Evolutionary conservation across 2,329 filamentous ascomycete genomes (phyloP).

Genomic region (Ceratocystis lukuohia): DNA sequence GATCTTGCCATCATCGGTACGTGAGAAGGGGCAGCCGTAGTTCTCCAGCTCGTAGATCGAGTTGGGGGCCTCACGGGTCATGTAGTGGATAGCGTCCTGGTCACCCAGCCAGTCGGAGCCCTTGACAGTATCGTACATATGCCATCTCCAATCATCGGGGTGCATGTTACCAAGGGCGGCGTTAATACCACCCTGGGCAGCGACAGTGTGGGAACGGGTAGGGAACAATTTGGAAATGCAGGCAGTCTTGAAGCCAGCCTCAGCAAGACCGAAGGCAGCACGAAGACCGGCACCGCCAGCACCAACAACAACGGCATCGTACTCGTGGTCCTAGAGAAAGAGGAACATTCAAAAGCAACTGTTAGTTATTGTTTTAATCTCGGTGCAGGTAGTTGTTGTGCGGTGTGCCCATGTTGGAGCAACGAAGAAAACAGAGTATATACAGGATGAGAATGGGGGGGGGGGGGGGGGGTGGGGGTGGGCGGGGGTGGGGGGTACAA

Average conservation of each 20-base stretch:
- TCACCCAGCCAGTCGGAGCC: conserved; percentile 95
- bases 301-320: conserved; percentile 90
- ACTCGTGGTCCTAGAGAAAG: conserved; percentile 71
- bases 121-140: conserved; percentile 99
- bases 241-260: conserved; percentile 80
- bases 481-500: conserved; percentile 50
- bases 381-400: no score
- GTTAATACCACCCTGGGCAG: conserved; percentile 73
- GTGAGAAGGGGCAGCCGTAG: conserved; percentile 92
- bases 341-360: not conserved
- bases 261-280: conserved; percentile 72
- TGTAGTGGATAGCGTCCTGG: conserved; percentile 96
- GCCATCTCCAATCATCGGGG: conserved; percentile 96
- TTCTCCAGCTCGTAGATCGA: conserved; percentile 92
- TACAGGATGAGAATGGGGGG: not conserved
- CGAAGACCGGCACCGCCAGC: conserved; percentile 71
- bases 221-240: conserved; percentile 82
- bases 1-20: conserved; percentile 93
- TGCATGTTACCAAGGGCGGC: conserved; percentile 91
- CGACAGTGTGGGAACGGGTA: conserved; percentile 73
- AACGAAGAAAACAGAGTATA: not conserved
- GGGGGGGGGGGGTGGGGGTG: conserved; percentile 23
- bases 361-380: not conserved
- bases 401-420: no score
- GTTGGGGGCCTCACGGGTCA: conserved; percentile 86